Percentiles rank a stretch among this genome's conserved stretches.
Conservation (phyloP, 176 grass and related monocot genomes). For the Puccinellia tenuiflora region DNA sequence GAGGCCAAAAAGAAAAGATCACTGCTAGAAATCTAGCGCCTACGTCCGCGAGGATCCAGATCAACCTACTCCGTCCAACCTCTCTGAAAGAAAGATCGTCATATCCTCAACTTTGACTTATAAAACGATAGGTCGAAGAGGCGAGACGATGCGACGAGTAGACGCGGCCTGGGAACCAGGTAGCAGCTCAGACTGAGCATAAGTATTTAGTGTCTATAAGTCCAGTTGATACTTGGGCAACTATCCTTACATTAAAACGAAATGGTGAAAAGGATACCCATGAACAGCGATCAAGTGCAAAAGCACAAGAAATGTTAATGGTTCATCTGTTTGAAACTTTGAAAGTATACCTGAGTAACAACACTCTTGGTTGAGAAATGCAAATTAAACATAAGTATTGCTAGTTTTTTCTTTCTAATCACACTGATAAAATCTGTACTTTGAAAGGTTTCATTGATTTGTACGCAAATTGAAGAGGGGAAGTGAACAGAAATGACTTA, state of each 20-base stretch:
- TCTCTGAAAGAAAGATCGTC: too few species aligned
- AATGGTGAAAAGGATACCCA: neutral
- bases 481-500: slow-evolving; percentile 39
- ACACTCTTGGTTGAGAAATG: neutral
- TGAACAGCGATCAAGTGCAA: neutral
- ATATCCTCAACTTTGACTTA: too few species aligned
- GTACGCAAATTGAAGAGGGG: neutral
- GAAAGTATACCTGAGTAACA: neutral
- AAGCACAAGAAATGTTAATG: neutral
- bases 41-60: too few species aligned
- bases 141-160: too few species aligned
- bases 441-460: neutral
- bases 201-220: neutral
- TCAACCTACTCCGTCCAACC: too few species aligned
- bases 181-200: too few species aligned
- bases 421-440: neutral
- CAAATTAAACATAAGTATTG: neutral
- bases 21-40: too few species aligned
- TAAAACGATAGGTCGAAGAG: too few species aligned
- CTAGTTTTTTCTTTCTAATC: neutral
- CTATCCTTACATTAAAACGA: neutral
- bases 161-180: too few species aligned
- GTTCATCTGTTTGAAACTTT: neutral
- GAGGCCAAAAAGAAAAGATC: too few species aligned
- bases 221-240: neutral